These are phyloP conservation scores for Ophiosphaerella narmari DNA, from an alignment of 2,329 filamentous ascomycete genomes.

Conservation along the genomic window DNA sequence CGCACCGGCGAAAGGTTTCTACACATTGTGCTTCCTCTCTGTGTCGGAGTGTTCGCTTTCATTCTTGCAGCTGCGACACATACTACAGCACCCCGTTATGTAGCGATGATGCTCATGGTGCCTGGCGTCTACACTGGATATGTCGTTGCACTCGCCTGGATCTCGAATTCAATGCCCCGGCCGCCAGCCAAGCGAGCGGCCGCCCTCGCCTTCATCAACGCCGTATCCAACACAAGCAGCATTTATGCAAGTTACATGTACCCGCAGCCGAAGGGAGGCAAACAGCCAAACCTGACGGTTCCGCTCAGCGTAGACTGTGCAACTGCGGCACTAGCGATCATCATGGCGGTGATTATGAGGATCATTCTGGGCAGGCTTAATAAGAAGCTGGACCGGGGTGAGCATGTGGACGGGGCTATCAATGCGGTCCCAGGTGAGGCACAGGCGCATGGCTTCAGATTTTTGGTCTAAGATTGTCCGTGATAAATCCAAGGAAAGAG, in stretches of 20 bases:
- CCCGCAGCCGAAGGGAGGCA: conserved; percentile 49
- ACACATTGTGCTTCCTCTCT: conserved; percentile 67
- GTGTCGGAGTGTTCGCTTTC: conserved; percentile 66
- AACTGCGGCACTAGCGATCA: conserved; percentile 66
- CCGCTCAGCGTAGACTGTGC: conserved; percentile 72
- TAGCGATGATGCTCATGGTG: conserved; percentile 74
- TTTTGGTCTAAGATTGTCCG: conserved; percentile 56
- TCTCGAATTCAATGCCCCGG: conserved; percentile 73
- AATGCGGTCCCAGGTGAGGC: conserved; percentile 61
- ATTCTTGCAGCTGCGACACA: conserved; percentile 70
- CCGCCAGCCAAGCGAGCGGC: conserved; percentile 76
- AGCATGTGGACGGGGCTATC: conserved; percentile 58
- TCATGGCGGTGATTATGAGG: conserved; percentile 65
- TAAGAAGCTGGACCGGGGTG: conserved; percentile 69
- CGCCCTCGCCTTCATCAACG: conserved; percentile 76
- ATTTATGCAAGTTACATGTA: conserved; percentile 76
- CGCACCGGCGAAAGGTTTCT: conserved; percentile 71
- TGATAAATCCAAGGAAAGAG: no score
- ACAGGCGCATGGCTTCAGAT: conserved; percentile 67
- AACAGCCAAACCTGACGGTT: conserved; percentile 49
- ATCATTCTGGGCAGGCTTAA: conserved; percentile 69
- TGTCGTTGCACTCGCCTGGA: conserved; percentile 73
- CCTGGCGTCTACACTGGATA: conserved; percentile 63
- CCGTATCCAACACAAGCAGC: conserved; percentile 68
- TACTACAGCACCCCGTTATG: conserved; percentile 64